Base-by-base conservation (phyloP, 139 green algal genomes). In the Haematococcus lacustris region DNA sequence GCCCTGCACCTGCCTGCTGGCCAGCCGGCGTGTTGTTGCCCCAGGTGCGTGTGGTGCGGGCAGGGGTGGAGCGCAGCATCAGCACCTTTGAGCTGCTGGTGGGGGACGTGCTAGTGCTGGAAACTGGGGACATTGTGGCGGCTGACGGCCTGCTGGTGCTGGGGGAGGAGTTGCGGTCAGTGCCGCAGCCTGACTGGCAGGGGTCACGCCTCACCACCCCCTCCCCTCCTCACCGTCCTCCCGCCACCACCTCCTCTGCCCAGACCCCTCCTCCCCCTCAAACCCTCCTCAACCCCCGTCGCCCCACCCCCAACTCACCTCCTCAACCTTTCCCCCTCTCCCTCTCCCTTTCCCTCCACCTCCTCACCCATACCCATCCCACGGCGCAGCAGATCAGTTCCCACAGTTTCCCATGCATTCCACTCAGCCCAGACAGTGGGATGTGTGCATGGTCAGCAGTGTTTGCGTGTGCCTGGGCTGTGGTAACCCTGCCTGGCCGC, bases 121-220 rank as follows among this genome's bases (percentile, higher is more conserved):
- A 94, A 77, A 80, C 83, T 7, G 91, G 91, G 0, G 91, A 96
- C 78, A 94, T 96, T 62, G 71, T 96, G 37, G 72, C 76, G 30
- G 84, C 88, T 6, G 91, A 96, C 63, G 89, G 88, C 0, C 17
- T 96, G 34, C 78, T 96, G 40, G 68, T 92, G 7, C 38, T 73
- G 4, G 88, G 85, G 30, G 78, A 68, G 4, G 72, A 85, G 28
- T 71, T 96, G 71, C 89, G 84, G 87, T 91, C 73, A 66, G 82
- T 65, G 53, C 30, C n/a, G 6, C 32, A 40, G 5, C 13, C n/a
- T n/a, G n/a, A n/a, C n/a, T n/a, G n/a, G n/a, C n/a, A n/a, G n/a
- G n/a, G n/a, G n/a, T n/a, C 13, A 35, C 57, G 23, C 21, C 21
- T 59, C 47, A 59, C 47, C 17, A 21, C 13, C 47, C 13, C 60